phyloP scores from a whole-genome alignment of 2,329 filamentous ascomycete genomes.

The Neoscytalidium dimidiatum region DNA sequence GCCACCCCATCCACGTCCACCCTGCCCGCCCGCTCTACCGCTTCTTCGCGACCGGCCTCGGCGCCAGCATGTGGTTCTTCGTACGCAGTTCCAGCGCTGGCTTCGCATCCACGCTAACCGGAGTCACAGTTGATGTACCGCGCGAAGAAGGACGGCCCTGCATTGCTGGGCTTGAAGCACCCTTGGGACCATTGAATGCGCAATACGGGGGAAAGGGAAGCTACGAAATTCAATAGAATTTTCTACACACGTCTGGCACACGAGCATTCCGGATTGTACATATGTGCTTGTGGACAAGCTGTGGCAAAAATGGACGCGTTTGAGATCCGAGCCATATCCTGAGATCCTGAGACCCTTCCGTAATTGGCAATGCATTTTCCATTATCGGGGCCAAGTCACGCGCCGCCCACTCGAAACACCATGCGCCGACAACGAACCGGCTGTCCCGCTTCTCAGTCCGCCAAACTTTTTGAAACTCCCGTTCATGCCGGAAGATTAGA shows the following conservation, averaged over 20 bases:
- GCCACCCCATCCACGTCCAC: slow-evolving; percentile 60
- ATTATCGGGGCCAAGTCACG: not conserved
- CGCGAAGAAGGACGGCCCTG: slow-evolving; percentile 93
- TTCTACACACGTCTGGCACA: not conserved
- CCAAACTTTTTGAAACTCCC: not conserved
- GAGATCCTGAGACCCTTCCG: slow-evolving; percentile 5
- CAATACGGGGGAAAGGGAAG: not conserved
- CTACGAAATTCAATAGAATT: slow-evolving; percentile 4
- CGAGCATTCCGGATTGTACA: not conserved
- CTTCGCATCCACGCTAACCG: not conserved
- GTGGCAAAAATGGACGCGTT: not conserved
- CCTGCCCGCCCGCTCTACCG: slow-evolving; percentile 73
- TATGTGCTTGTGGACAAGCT: not conserved
- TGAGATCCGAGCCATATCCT: not conserved
- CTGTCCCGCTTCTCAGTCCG: not conserved
- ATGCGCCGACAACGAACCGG: not conserved
- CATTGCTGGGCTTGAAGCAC: slow-evolving; percentile 89
- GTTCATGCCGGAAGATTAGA: not conserved
- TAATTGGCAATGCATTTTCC: not conserved
- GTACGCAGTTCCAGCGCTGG: slow-evolving; percentile 59
- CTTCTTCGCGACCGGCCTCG: slow-evolving; percentile 81
- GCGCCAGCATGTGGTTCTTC: slow-evolving; percentile 99
- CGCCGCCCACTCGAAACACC: not conserved
- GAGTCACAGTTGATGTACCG: slow-evolving; percentile 81
- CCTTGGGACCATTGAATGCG: slow-evolving; percentile 80